phyloP scores from a whole-genome alignment of 441 rosid genomes.

The Brassica hybrid region DNA sequence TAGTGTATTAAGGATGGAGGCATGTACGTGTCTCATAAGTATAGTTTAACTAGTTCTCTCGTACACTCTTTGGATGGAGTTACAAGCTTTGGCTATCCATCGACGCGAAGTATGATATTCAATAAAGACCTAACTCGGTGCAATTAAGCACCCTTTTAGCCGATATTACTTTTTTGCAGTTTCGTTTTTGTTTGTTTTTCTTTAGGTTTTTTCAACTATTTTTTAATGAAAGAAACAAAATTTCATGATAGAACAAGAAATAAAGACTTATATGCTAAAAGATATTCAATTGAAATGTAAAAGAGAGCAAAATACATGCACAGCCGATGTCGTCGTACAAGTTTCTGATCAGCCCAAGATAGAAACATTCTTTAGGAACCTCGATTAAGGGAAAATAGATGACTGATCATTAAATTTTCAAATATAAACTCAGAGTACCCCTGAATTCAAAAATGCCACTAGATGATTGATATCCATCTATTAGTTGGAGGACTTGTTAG shows the following conservation, averaged over 20 bases:
- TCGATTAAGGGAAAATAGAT: no score
- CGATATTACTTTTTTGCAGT: neutral
- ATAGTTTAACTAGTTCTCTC: neutral
- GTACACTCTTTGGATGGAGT: neutral
- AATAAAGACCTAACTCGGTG: neutral
- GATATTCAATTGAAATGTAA: neutral
- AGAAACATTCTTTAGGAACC: no score
- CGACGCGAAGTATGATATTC: neutral
- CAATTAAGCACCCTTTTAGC: neutral
- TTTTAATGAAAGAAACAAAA: neutral
- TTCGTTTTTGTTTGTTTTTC: no score
- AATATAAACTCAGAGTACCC: no score
- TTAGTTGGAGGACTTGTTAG: no score
- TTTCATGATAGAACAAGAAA: neutral
- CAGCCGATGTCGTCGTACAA: no score
- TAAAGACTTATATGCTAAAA: neutral
- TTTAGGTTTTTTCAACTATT: neutral
- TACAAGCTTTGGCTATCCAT: neutral
- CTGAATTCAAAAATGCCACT: no score
- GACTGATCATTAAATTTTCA: no score
- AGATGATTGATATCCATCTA: no score
- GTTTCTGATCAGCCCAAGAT: no score
- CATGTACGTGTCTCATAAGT: neutral
- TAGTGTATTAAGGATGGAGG: neutral
- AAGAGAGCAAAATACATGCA: no score